Percentiles rank a stretch among this genome's conserved stretches.
Conservation (phyloP, 345 rosid genomes). For the Melaleuca quinquenervia region DNA sequence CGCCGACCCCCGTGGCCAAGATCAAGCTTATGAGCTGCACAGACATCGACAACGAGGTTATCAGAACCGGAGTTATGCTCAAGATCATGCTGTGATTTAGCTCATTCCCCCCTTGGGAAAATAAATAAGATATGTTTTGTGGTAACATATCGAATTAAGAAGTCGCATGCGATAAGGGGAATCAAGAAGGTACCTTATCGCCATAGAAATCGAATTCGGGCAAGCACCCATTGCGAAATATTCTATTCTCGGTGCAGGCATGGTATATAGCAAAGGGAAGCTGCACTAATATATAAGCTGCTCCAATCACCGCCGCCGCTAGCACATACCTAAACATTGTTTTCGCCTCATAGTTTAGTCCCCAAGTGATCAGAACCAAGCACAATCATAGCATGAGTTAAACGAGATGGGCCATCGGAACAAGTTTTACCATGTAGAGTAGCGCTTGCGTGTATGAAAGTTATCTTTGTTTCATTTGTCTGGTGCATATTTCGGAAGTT, state of each 20-base stretch:
- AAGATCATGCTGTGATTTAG: neutral
- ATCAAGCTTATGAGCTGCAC: slow-evolving; percentile 12
- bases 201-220: slow-evolving; percentile 21
- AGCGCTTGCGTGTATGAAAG: neutral
- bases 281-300: slow-evolving; percentile 11
- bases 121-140: neutral
- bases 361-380: neutral
- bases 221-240: slow-evolving; percentile 1
- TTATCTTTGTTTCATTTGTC: neutral
- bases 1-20: slow-evolving; percentile 16
- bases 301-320: slow-evolving; percentile 3
- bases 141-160: neutral
- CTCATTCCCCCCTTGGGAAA: neutral
- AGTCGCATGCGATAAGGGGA: neutral
- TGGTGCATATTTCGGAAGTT: neutral
- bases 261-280: slow-evolving; percentile 14
- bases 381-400: neutral
- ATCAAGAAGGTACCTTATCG: slow-evolving; percentile 9
- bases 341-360: neutral
- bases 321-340: slow-evolving; percentile 8
- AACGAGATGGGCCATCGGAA: neutral
- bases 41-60: neutral
- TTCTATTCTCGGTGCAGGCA: slow-evolving; percentile 7
- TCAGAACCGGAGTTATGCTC: neutral
- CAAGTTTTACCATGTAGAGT: neutral